Percentiles rank a stretch among this genome's conserved stretches.
Evolutionary conservation across 2,329 filamentous ascomycete genomes (phyloP).

Genomic region (Aspergillus fumigatus): DNA sequence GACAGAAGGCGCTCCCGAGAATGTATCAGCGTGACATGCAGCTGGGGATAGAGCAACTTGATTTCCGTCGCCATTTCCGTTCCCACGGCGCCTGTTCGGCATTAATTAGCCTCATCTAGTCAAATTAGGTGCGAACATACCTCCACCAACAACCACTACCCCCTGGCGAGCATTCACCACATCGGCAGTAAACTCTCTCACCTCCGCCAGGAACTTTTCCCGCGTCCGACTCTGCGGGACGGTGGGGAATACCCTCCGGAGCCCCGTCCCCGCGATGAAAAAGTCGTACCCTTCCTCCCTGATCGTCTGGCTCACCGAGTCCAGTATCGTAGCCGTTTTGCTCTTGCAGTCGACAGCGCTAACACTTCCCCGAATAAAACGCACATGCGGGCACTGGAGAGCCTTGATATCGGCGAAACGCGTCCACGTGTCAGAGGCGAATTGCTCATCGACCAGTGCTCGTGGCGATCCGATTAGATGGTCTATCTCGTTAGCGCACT

Average conservation of each 20-base stretch:
- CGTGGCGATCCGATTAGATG: conserved; percentile 73
- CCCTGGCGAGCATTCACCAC: conserved; percentile 46
- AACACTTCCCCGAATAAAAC: conserved; percentile 63
- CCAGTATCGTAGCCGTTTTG: conserved; percentile 57
- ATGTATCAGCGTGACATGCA: conserved; percentile 69
- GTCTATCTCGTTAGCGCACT: conserved; percentile 42
- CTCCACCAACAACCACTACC: conserved; percentile 69
- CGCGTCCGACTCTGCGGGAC: conserved; percentile 59
- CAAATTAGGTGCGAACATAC: conserved; percentile 23
- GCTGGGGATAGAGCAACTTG: conserved; percentile 60
- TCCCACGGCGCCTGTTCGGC: conserved; percentile 61
- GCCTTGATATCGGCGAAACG: conserved; percentile 63
- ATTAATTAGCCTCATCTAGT: background rate
- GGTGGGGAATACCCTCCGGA: conserved; percentile 66
- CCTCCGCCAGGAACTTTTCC: conserved; percentile 24
- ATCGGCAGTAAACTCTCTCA: conserved; percentile 13
- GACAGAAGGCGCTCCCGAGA: conserved; percentile 67
- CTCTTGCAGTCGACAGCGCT: conserved; percentile 54
- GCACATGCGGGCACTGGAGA: conserved; percentile 59
- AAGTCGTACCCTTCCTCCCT: conserved; percentile 60
- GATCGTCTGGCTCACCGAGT: conserved; percentile 43
- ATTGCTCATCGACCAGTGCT: conserved; percentile 60
- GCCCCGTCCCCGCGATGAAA: conserved; percentile 66
- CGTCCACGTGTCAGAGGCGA: conserved; percentile 66
- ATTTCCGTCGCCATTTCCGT: conserved; percentile 79